Evolutionary conservation across 2,329 filamentous ascomycete genomes (phyloP).

Genomic region (Alternaria sp.): DNA sequence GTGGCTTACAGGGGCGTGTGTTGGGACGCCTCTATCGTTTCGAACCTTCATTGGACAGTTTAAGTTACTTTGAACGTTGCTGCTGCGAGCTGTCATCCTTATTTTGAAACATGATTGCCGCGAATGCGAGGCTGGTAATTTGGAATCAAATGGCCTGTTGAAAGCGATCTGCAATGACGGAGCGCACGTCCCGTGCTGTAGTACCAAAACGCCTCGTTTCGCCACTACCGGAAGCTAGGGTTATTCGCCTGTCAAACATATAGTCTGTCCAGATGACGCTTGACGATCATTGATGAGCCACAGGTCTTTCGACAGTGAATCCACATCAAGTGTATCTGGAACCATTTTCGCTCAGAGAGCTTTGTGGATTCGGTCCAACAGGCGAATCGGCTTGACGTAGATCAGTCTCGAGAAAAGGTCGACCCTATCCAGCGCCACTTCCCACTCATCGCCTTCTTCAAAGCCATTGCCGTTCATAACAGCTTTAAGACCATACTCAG

Average conservation of each 20-base stretch:
- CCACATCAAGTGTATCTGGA: background rate
- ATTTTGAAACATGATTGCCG: slow-evolving; percentile 6
- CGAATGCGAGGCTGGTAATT: slow-evolving; percentile 17
- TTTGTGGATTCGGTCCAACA: slow-evolving; percentile 43
- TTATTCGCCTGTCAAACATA: slow-evolving; percentile 5
- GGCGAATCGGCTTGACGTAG: slow-evolving; percentile 49
- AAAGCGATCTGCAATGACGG: slow-evolving; percentile 7
- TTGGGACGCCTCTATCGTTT: background rate
- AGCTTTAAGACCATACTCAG: slow-evolving; percentile 29
- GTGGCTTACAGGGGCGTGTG: slow-evolving; percentile 41
- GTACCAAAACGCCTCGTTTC: slow-evolving; percentile 33
- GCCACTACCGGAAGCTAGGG: slow-evolving; percentile 2
- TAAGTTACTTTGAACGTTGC: slow-evolving; percentile 14
- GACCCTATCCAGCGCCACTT: slow-evolving; percentile 52
- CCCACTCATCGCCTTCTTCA: slow-evolving; percentile 57
- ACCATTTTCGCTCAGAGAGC: background rate
- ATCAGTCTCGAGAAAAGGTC: slow-evolving; percentile 48
- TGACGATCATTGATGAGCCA: background rate
- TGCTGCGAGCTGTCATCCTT: slow-evolving; percentile 17
- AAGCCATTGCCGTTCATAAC: slow-evolving; percentile 25
- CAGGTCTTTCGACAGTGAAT: background rate
- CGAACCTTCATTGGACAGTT: background rate
- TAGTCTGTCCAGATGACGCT: background rate
- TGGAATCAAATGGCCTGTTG: slow-evolving; percentile 21
- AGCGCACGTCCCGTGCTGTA: slow-evolving; percentile 17